Conservation (phyloP, 2,329 filamentous ascomycete genomes). For the Aotearoamyces nothofagi region DNA sequence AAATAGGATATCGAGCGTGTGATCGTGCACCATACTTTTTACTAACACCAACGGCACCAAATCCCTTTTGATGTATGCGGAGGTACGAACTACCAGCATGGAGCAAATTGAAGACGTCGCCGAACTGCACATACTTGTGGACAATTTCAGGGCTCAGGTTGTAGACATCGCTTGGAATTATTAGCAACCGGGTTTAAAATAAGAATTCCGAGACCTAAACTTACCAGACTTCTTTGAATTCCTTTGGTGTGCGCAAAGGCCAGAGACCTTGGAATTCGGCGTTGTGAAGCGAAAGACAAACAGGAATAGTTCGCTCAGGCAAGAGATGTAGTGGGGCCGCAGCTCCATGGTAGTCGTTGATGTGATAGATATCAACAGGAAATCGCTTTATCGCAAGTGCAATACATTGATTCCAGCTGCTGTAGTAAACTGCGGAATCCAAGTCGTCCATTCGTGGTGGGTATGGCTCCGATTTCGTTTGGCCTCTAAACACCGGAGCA, state of each 20-base stretch:
- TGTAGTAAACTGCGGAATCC: conserved; percentile 51
- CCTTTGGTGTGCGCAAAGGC: conserved; percentile 46
- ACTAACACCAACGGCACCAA: conserved; percentile 51
- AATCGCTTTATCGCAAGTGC: conserved; percentile 46
- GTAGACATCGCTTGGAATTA: conserved; percentile 45
- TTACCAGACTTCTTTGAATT: conserved; percentile 48
- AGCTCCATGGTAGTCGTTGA: conserved; percentile 49
- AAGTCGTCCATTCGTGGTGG: conserved; percentile 54
- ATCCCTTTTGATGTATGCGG: conserved; percentile 49
- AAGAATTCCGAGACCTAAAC: no score
- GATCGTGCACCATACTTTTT: conserved; percentile 54
- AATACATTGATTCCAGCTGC: conserved; percentile 55
- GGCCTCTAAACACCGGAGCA: conserved; percentile 39
- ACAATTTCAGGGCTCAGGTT: conserved; percentile 41
- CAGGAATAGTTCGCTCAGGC: conserved; percentile 42
- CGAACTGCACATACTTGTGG: conserved; percentile 14
- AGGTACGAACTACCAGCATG: conserved; percentile 41
- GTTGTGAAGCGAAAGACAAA: conserved; percentile 50
- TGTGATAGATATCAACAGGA: conserved; percentile 44
- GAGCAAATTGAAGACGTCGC: conserved; percentile 32
- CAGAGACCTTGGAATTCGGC: conserved; percentile 54
- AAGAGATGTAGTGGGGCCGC: conserved; percentile 50
- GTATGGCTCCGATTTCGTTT: conserved; percentile 45
- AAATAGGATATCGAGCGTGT: conserved; percentile 51
- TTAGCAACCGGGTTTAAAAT: no score